Base-by-base conservation (phyloP, 1,284 basidiomycete species). In the Porogramme epimiltina region DNA sequence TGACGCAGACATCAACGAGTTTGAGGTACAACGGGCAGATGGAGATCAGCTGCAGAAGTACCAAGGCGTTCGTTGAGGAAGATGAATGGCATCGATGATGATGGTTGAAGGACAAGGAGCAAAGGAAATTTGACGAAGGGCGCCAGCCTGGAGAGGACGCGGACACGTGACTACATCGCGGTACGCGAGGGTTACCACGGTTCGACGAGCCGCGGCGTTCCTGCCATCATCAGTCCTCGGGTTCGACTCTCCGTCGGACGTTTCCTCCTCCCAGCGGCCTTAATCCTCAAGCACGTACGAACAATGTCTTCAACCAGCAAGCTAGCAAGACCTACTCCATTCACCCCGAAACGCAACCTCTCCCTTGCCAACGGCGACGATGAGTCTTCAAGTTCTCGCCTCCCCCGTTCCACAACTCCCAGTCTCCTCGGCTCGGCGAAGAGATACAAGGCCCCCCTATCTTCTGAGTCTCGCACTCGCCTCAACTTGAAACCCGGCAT, bases 401-500 rank as follows among this genome's bases (percentile, higher is more conserved):
- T 58, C 16, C 55, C 67, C 18, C 65, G 63, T 37, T 59, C 64
- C 4, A 63, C 64, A 4, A 74, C 78, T 2, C 67, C 76, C 3
- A 74, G 68, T 49, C 53, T 81, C 16, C 74, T 84, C 26, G 63
- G 70, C 46, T 76, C 79, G 1, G 73, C 80, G 60, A 88, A 83
- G 74, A 85, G 84, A 63, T 85, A 85, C 71, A 88, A 84, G 61
- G 81, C 87, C 0, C 61, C 81, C 0, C 66, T 89, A 22, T 85
- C 86, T 0, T 63, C 75, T 10, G 87, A 89, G 63, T 79, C 82
- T 8, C 75, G 80, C 16, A 56, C 74, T 9, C 76, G 81, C 40
- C 69, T 63, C 52, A 59, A 65, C 22, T 61, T 66, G 36, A 62
- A 62, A 19, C 60, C 73, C 3, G 65, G 71, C 13, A 67, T 81